Base-by-base conservation (phyloP, 257 asterid genomes). In the Perilla frutescens region DNA sequence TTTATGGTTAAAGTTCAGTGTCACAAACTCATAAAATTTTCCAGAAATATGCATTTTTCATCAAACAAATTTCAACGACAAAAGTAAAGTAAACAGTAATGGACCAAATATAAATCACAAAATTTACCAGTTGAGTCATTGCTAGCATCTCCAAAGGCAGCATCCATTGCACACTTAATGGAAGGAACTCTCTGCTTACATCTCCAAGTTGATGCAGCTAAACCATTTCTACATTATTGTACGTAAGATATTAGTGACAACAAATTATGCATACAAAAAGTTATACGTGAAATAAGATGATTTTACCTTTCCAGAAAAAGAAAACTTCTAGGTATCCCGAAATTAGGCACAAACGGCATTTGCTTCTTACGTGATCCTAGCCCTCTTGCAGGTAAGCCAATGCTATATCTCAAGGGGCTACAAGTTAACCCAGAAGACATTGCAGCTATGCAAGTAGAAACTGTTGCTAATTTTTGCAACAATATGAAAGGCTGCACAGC, bases 121-220 rank as follows among this genome's bases (percentile, higher is more conserved):
- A 51, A 40, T 15, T 79, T 90, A 91, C 99, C 93, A 60, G 85
- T 77, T 62, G 97, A 83, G 66, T 79, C 90, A 78, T 84, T 85
- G 48, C 80, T 66, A 70, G 85, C 64, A 84, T 88, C 91, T 45
- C 96, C 90, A 76, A 71, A 91, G 75, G 97, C 87, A 70, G 97
- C 94, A 80, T 90, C 97, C 92, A 89, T 86, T 11, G 97, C 87
- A 77, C 92, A 90, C 77, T 84, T 90, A 69, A 90, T 51, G 29
- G 73, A 34, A 58, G 84, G 86, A 59, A 62, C 70, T 67, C 79
- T 75, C 58, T 60, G 81, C 68, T 58, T 76, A 74, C 39, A 75
- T 55, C 84, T 80, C 86, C 81, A 84, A 61, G 83, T 71, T 53
- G 82, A 62, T 49, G 85, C 77, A 63, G 66, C 83, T 86, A 78